phyloP scores from a whole-genome alignment of 768 basidiomycete species.

The Tubosaeta sp. region DNA sequence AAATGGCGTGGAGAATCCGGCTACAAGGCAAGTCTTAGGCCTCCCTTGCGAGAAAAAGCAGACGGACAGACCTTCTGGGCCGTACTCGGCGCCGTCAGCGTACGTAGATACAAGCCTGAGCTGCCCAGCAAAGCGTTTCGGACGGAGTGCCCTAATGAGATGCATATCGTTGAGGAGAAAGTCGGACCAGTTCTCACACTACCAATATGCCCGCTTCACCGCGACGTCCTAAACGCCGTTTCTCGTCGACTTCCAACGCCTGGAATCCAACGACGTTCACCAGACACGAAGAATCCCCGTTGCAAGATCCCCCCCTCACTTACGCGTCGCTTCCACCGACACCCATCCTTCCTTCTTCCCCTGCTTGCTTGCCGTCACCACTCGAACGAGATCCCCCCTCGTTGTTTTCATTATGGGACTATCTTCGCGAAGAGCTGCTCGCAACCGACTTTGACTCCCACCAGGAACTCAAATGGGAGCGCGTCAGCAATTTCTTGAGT shows the following conservation, averaged over 20 bases:
- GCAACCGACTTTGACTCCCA: conserved; percentile 94
- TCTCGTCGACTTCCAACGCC: conserved; percentile 26
- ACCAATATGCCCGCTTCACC: conserved; percentile 32
- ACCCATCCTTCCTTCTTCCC: conserved; percentile 53
- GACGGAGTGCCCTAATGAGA: conserved; percentile 39
- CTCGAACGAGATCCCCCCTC: conserved; percentile 18
- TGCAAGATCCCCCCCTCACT: conserved; percentile 34
- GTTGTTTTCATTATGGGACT: conserved; percentile 89
- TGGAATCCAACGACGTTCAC: conserved; percentile 18
- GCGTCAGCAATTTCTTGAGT: conserved; percentile 91
- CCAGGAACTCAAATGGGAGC: conserved; percentile 92
- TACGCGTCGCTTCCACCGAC: conserved; percentile 76
- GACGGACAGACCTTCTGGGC: conserved; percentile 54
- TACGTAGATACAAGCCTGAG: conserved; percentile 43
- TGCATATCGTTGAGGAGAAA: conserved; percentile 14
- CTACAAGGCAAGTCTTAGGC: conserved; percentile 11
- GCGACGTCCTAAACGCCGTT: conserved; percentile 31
- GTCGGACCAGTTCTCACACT: conserved; percentile 17
- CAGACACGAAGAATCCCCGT: conserved; percentile 7
- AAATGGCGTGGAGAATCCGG: conserved; percentile 57
- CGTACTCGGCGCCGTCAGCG: conserved; percentile 40
- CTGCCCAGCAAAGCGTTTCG: conserved; percentile 30
- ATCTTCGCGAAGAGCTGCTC: conserved; percentile 80
- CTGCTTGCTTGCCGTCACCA: conserved; percentile 23
- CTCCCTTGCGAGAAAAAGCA: neutral